Percentiles rank a stretch among this genome's conserved stretches.
Evolutionary conservation across 2,329 filamentous ascomycete genomes (phyloP).

Genomic region (Neofusicoccum laricinum): DNA sequence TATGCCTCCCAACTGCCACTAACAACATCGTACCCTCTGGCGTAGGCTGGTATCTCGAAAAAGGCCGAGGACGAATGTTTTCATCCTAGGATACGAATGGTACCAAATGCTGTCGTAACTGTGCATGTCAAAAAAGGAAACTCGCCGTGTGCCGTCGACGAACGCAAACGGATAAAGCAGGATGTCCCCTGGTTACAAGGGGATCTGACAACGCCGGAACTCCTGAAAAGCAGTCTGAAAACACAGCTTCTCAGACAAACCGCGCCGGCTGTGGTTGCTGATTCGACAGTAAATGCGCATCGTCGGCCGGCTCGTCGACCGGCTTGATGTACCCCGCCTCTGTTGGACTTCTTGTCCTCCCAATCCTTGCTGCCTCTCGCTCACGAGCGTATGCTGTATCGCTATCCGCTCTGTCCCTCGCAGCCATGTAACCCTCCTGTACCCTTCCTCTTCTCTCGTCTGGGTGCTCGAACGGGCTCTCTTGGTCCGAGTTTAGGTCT

Average conservation of each 20-base stretch:
- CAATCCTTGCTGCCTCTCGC: neutral
- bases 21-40: neutral
- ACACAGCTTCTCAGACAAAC: neutral
- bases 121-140: neutral
- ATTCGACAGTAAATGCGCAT: constrained; percentile 2
- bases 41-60: neutral
- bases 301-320: neutral
- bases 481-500: constrained; percentile 6
- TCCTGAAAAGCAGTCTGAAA: neutral
- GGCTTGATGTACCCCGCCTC: constrained; percentile 10
- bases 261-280: neutral
- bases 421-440: constrained; percentile 9
- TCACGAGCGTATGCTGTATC: constrained; percentile 7
- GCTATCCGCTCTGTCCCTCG: constrained; percentile 4
- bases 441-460: constrained; percentile 14
- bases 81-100: neutral
- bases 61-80: neutral
- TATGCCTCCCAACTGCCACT: neutral
- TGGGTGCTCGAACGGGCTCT: constrained; percentile 14
- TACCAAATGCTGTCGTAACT: constrained; percentile 9
- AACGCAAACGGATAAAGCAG: neutral
- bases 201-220: neutral
- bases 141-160: neutral
- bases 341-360: constrained; percentile 5
- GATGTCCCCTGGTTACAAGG: neutral